A percentile compares a stretch with the other conserved stretches of the same genome.
phyloP scores from a whole-genome alignment of 176 grass and related monocot genomes.

The Carex parvula region DNA sequence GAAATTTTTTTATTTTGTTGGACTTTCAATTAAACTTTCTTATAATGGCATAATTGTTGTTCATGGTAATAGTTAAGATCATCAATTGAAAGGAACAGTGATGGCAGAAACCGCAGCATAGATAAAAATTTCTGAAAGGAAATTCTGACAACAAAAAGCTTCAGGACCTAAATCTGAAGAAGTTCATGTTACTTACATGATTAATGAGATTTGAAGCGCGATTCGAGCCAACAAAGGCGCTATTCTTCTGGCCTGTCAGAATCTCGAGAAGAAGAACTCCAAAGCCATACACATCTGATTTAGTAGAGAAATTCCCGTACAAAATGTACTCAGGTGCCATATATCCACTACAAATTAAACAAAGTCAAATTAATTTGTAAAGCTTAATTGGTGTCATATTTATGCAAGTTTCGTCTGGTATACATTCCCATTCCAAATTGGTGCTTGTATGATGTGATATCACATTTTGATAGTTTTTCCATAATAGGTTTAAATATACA shows the following conservation, averaged over 20 bases:
- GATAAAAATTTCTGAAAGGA: neutral
- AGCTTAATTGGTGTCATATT: neutral
- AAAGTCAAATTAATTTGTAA: neutral
- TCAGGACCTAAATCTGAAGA: neutral
- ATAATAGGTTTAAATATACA: no score
- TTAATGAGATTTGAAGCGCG: slow-evolving; percentile 8
- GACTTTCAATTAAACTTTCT: neutral
- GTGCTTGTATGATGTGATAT: neutral
- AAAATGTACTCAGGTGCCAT: slow-evolving; percentile 22
- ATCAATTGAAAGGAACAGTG: neutral
- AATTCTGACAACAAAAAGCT: neutral
- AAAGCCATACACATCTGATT: slow-evolving; percentile 25
- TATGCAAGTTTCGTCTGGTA: neutral
- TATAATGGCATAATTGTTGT: neutral
- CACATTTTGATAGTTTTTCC: neutral
- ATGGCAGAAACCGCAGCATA: neutral
- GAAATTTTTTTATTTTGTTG: neutral
- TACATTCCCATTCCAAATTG: no score
- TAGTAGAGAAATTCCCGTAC: slow-evolving; percentile 9
- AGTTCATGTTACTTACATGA: neutral
- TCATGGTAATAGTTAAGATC: neutral
- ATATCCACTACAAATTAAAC: slow-evolving; percentile 12
- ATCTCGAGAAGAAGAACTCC: slow-evolving; percentile 23
- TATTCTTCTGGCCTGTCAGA: slow-evolving; percentile 21
- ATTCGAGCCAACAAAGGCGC: neutral